These are phyloP conservation scores for Striga hermonthica DNA, from an alignment of 305 asterid genomes.

Conservation along the genomic window DNA sequence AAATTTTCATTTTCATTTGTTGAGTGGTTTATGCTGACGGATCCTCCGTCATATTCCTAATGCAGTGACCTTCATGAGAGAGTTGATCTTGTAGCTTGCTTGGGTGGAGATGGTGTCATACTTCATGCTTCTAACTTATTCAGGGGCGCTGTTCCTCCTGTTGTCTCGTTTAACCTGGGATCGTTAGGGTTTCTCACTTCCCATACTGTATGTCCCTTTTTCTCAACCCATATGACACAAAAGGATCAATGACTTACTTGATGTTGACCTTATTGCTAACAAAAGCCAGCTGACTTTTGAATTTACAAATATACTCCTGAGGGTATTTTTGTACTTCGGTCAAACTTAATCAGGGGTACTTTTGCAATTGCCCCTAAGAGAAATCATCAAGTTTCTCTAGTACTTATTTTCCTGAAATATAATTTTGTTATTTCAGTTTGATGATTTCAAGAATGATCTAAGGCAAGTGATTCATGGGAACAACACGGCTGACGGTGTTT, in stretches of 20 bases:
- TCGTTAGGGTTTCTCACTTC: slow-evolving; percentile 97
- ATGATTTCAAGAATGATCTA: slow-evolving; percentile 69
- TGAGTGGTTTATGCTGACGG: slow-evolving; percentile 26
- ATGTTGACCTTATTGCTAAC: neutral
- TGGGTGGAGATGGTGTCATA: slow-evolving; percentile 99
- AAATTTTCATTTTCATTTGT: slow-evolving; percentile 15
- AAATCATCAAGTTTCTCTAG: slow-evolving; percentile 17
- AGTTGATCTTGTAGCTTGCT: slow-evolving; percentile 93
- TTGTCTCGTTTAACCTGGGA: slow-evolving; percentile 96
- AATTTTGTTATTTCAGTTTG: slow-evolving; percentile 56
- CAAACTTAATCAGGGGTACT: neutral
- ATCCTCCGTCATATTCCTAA: slow-evolving; percentile 28
- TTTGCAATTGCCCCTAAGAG: neutral
- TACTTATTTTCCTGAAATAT: slow-evolving; percentile 28
- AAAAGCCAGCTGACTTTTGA: neutral
- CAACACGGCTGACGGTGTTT: slow-evolving; percentile 81
- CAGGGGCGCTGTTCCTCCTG: slow-evolving; percentile 98
- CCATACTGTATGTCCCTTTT: slow-evolving; percentile 67
- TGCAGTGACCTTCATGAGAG: slow-evolving; percentile 96
- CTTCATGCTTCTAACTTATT: slow-evolving; percentile 96
- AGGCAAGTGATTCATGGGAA: slow-evolving; percentile 88
- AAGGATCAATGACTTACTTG: neutral
- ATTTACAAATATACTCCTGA: neutral
- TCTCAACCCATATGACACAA: slow-evolving; percentile 32
- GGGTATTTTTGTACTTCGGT: neutral